Evolutionary conservation across 2,329 filamentous ascomycete genomes (phyloP).

Genomic region (Stagonosporopsis rhizophila): DNA sequence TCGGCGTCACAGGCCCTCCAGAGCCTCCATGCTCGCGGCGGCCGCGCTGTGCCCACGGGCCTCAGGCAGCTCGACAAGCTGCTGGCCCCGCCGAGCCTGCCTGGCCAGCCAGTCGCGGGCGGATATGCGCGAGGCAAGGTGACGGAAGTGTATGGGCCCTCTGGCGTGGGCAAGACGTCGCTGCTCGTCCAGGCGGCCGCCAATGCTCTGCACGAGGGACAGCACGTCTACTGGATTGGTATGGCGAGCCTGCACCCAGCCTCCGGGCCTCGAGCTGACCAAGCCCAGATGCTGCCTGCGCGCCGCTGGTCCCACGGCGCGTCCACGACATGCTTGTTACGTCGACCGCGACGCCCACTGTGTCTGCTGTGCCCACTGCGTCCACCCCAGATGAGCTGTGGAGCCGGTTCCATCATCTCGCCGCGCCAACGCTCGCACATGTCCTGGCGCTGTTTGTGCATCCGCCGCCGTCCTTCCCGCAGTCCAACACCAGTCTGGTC

Average conservation of each 20-base stretch:
- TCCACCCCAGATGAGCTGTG: constrained; percentile 40
- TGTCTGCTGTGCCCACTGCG: constrained; percentile 23
- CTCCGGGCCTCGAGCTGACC: constrained; percentile 33
- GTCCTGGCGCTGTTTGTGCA: constrained; percentile 75
- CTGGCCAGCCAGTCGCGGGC: constrained; percentile 32
- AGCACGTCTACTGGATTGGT: constrained; percentile 84
- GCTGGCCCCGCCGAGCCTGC: constrained; percentile 39
- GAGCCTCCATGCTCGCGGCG: constrained; percentile 61
- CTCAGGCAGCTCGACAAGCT: constrained; percentile 57
- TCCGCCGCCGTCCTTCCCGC: constrained; percentile 69
- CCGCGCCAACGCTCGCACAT: constrained; percentile 65
- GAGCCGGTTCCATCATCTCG: constrained; percentile 70
- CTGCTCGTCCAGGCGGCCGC: constrained; percentile 76
- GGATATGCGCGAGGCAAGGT: constrained; percentile 79
- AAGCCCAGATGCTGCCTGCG: constrained; percentile 56
- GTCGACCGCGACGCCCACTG: constrained; percentile 23
- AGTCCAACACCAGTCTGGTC: constrained; percentile 69
- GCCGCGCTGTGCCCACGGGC: constrained; percentile 57
- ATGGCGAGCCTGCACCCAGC: constrained; percentile 6
- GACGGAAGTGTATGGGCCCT: constrained; percentile 87
- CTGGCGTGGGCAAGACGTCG: constrained; percentile 83
- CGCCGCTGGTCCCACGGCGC: constrained; percentile 57
- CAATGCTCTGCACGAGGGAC: constrained; percentile 66
- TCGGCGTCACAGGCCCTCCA: constrained; percentile 76
- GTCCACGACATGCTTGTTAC: constrained; percentile 56